Evolutionary conservation across 768 basidiomycete genomes (phyloP), one percentile per base, ranked within the genome.

Genomic region (Kwoniella sp.): DNA sequence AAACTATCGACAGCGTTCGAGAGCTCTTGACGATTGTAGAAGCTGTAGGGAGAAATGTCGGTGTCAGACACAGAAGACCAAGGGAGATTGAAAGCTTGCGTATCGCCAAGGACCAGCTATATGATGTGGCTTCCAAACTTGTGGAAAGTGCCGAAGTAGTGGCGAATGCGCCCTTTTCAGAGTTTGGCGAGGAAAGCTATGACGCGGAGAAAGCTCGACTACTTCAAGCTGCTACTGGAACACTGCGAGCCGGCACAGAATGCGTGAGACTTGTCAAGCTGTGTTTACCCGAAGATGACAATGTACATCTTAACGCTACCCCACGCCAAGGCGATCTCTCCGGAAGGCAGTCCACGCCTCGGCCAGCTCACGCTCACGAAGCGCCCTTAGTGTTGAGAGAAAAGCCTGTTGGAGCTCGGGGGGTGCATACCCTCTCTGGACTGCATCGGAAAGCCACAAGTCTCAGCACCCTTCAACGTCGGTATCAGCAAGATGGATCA

Each of bases 1-100:
- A 95, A 81, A 90, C 93, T 51, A 90, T 97, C 55, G 92, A 95
- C 79, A 88, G 89, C 82, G 92, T 96, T 22, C 90, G 91, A 82
- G 90, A 90, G 75, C 84, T 96, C 64, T 85, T 99, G 58, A 89
- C 88, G 29, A 88, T 98, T 59, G 92, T 95, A 51, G 95, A 98
- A 77, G 60, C 72, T 9, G 90, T 96, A 46, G 86, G 88, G 73
- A 85, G 85, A 55, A 89, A 91, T 74, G 86, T 88, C 2, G 87
- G 88, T 50, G 83, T 93, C 46, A 85, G 86, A 30, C 44, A 60
- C 4, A 51, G 55, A 17, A 61, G 76, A 37, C 72, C 81, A 29
- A 82, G 86, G 64, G 88, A 89, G 74, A 80, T 89, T 13, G 85
- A 84, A 24, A 83, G 84, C 73, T 83, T 98, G 26, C 86, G 83